phyloP scores from a whole-genome alignment of 139 green algal genomes.

The Spirogloea muscicola region DNA sequence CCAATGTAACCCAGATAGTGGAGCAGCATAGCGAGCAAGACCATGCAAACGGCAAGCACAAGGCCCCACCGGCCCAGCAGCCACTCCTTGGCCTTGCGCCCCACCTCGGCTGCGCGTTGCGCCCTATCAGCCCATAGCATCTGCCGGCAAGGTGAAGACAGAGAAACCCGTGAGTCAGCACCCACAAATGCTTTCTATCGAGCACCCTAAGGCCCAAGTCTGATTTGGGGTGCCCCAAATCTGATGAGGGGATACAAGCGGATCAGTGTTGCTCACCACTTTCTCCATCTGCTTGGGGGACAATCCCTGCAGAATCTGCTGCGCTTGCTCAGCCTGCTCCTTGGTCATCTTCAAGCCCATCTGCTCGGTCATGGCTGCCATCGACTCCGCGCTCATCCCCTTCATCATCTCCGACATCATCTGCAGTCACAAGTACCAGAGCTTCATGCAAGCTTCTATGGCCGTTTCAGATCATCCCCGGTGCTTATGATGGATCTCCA shows the following conservation, averaged over 20 bases:
- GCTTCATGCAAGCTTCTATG: too few species aligned
- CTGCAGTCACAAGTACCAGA: too few species aligned
- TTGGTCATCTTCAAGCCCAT: conserved; percentile 24
- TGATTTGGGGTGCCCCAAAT: neutral
- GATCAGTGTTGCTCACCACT: conserved; percentile 1
- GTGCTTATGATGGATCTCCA: too few species aligned
- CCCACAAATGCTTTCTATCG: neutral
- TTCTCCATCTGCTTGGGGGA: conserved; percentile 12
- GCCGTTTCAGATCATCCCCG: too few species aligned
- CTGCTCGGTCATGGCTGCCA: conserved; percentile 28
- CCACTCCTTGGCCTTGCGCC: conserved; percentile 1
- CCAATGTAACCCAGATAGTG: conserved; percentile 4
- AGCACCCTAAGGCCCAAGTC: neutral
- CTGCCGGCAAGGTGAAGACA: conserved; percentile 6
- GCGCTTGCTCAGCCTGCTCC: conserved; percentile 15
- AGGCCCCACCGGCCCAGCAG: neutral
- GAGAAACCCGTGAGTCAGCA: neutral
- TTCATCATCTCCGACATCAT: conserved; percentile 44
- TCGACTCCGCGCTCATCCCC: conserved; percentile 16
- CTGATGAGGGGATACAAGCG: neutral
- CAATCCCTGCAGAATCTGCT: conserved; percentile 7
- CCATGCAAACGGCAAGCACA: neutral
- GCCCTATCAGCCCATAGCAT: conserved; percentile 12
- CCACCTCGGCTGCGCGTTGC: neutral
- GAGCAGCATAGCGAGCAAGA: conserved; percentile 5